A percentile compares a stretch with the other conserved stretches of the same genome.
These are phyloP conservation scores for Metrosideros polymorpha DNA, from an alignment of 441 rosid genomes.

Conservation along the genomic window DNA sequence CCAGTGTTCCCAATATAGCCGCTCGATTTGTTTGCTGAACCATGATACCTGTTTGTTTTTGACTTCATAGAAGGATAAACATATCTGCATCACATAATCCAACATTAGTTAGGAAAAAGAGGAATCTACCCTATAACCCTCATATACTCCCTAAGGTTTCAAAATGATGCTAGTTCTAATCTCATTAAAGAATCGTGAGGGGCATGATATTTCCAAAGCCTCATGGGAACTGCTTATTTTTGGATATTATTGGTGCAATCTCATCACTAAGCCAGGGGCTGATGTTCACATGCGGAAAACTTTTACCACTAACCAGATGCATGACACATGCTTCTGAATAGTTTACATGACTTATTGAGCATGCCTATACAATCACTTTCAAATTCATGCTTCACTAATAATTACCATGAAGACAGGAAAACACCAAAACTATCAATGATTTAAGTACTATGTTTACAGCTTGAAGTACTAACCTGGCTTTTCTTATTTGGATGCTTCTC, in stretches of 20 bases:
- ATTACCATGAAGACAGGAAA: neutral
- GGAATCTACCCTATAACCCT: neutral
- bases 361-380: neutral
- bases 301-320: neutral
- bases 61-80: constrained; percentile 82
- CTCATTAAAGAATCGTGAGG: neutral
- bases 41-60: constrained; percentile 81
- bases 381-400: neutral
- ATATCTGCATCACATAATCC: constrained; percentile 41
- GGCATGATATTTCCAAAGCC: neutral
- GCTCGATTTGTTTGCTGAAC: constrained; percentile 71
- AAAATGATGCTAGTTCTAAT: neutral
- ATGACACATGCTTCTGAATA: neutral
- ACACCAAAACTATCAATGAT: neutral
- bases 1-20: constrained; percentile 86
- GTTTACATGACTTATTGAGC: neutral
- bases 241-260: neutral
- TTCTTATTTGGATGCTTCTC: constrained; percentile 95
- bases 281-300: neutral
- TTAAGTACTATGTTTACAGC: neutral
- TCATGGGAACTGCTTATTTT: neutral
- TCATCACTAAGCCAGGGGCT: neutral
- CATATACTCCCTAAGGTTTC: neutral
- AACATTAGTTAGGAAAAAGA: neutral
- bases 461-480: constrained; percentile 50